Evolutionary conservation across 257 asterid species (phyloP).

Genomic region (Oldenlandia corymbosa): DNA sequence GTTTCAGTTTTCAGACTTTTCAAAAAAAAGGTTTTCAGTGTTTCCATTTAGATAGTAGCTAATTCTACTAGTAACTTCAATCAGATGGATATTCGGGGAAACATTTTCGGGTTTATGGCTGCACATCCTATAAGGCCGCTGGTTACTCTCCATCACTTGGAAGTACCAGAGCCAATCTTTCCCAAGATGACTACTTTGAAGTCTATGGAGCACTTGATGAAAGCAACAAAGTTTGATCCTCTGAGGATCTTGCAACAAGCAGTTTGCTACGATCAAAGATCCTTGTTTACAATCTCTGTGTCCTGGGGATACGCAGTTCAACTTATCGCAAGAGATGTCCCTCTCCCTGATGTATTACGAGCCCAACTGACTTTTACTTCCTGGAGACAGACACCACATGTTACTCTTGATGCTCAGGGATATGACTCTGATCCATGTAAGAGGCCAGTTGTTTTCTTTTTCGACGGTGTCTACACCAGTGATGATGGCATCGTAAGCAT

Average conservation of each 20-base stretch:
- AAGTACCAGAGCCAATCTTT: slow-evolving; percentile 50
- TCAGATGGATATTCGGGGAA: slow-evolving; percentile 78
- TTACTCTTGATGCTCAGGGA: slow-evolving; percentile 27
- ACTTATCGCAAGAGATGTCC: slow-evolving; percentile 37
- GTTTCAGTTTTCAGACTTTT: too few species aligned
- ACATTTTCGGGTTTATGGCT: slow-evolving; percentile 58
- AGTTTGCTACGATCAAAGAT: slow-evolving; percentile 68
- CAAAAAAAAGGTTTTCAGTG: too few species aligned
- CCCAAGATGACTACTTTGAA: slow-evolving; percentile 43
- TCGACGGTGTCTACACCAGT: slow-evolving; percentile 28
- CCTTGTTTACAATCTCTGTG: slow-evolving; percentile 68
- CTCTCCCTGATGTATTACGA: slow-evolving; percentile 47
- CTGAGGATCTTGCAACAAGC: slow-evolving; percentile 69
- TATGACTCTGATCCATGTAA: slow-evolving; percentile 48
- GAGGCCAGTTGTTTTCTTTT: slow-evolving; percentile 50
- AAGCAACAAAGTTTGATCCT: slow-evolving; percentile 48
- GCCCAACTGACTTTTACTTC: slow-evolving; percentile 44
- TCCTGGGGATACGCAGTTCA: slow-evolving; percentile 94
- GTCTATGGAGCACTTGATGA: slow-evolving; percentile 47
- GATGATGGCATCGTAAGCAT: slow-evolving; percentile 31
- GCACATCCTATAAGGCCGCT: slow-evolving; percentile 64
- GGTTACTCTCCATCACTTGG: slow-evolving; percentile 66
- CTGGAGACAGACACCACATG: slow-evolving; percentile 38
- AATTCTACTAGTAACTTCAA: neutral
- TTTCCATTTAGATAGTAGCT: too few species aligned